Evolutionary conservation across 1,284 basidiomycete genomes (phyloP), one percentile per base, ranked within the genome.

Genomic region (Hymenochaete sp.): DNA sequence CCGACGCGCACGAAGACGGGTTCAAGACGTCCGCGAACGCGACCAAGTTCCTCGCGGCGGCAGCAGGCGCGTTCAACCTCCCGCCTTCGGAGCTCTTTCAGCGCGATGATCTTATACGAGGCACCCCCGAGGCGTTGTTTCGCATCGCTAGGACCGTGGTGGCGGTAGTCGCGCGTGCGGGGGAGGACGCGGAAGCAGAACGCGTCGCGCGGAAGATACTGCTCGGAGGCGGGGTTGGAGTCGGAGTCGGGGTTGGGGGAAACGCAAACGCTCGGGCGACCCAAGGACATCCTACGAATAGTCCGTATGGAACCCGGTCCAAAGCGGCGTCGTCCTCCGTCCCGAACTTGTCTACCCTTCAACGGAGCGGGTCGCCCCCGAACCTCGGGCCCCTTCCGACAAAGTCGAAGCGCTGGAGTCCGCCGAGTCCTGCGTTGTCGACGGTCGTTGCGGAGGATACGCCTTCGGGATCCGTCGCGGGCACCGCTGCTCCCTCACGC

Each of bases 21-120:
- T 66, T 79, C 49, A 65, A 70, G 52, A 74, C 75, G 44, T 75
- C 73, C 4, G 71, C 72, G 37, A 89, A 89, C 56, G 70, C 87
- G 31, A 76, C 78, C 24, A 79, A 76, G 59, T 89, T 89, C 57
- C 68, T 85, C 25, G 78, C 81, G 4, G 75, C 79, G 1, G 82
- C 78, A 52, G 71, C 81, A 9, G 72, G 39, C 2, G 25, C 75
- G 24, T 73, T 77, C 48, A 80, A 82, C 6, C 62, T 86, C 7
- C 59, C 70, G 24, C 62, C 72, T 22, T 73, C 77, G 45, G 79
- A 82, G 47, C 64, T 85, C 35, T 89, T 87, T 60, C 68, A 73
- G 43, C 67, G 68, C 8, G 79, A 85, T 54, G 83, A 88, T 58
- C 68, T 89, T 44, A 72, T 75, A 24, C 74, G 78, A 55, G 69